These are phyloP conservation scores for Claviceps spartinae DNA, from an alignment of 2,329 filamentous ascomycete genomes.

Conservation along the genomic window DNA sequence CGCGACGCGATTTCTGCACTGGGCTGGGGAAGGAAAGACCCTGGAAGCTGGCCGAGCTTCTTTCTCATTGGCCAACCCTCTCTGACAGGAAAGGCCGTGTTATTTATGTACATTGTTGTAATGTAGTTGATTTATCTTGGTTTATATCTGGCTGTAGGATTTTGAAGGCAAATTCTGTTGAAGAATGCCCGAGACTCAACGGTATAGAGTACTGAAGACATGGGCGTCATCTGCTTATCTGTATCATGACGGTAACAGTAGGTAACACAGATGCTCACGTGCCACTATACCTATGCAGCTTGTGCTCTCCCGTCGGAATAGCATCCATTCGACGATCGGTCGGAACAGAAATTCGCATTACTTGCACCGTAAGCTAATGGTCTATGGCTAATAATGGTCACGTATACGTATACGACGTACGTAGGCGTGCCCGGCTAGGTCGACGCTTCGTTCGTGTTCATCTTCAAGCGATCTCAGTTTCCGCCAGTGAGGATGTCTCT, in stretches of 20 bases:
- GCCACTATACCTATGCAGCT: background rate
- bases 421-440: background rate
- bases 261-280: background rate
- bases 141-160: too few species aligned
- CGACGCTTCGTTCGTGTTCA: constrained; percentile 20
- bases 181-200: background rate
- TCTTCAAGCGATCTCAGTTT: constrained; percentile 41
- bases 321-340: background rate
- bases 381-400: background rate
- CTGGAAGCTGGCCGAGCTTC: background rate
- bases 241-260: background rate
- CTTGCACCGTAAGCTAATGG: background rate
- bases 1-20: constrained; percentile 1
- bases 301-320: background rate
- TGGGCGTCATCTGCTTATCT: background rate
- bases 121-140: background rate
- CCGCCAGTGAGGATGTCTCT: constrained; percentile 20
- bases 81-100: background rate
- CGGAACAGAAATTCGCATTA: background rate
- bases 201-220: background rate
- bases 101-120: background rate
- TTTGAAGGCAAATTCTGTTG: too few species aligned
- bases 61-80: background rate
- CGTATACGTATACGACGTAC: background rate
- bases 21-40: background rate